A percentile compares a stretch with the other conserved stretches of the same genome.
Conservation (phyloP, 768 basidiomycete genomes). For the Gautieria morchelliformis region DNA sequence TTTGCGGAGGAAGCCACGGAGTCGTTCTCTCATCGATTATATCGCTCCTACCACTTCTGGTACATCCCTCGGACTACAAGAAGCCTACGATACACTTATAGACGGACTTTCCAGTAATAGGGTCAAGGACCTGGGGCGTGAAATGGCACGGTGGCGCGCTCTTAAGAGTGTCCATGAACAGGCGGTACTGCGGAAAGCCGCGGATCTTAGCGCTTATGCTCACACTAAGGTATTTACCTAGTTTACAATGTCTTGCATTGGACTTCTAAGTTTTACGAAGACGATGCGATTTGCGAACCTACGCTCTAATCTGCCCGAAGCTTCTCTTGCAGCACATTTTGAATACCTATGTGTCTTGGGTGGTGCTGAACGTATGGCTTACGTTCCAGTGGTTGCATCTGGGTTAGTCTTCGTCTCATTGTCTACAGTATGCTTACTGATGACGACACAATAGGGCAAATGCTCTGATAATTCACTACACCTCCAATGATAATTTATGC, state of each 20-base stretch:
- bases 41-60: conserved; percentile 22
- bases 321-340: conserved; percentile 69
- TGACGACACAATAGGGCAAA: conserved; percentile 47
- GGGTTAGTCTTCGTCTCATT: conserved; percentile 40
- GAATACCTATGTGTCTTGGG: conserved; percentile 74
- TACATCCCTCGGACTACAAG: conserved; percentile 18
- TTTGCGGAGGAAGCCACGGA: conserved; percentile 34
- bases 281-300: conserved; percentile 69
- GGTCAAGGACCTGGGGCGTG: conserved; percentile 47
- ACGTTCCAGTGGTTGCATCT: conserved; percentile 95
- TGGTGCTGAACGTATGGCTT: conserved; percentile 85
- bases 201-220: conserved; percentile 77
- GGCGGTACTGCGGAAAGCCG: conserved; percentile 70
- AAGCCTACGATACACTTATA: conserved; percentile 47
- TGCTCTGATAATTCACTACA: conserved; percentile 89
- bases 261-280: conserved; percentile 27
- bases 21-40: neutral
- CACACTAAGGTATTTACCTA: conserved; percentile 61
- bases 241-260: neutral
- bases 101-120: conserved; percentile 40
- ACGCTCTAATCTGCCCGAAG: conserved; percentile 45
- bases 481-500: conserved; percentile 76
- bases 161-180: conserved; percentile 79
- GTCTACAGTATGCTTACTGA: neutral
- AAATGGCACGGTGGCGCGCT: conserved; percentile 60